Evolutionary conservation across 2,329 filamentous ascomycete species (phyloP).

Genomic region (Nigrospora oryzae): DNA sequence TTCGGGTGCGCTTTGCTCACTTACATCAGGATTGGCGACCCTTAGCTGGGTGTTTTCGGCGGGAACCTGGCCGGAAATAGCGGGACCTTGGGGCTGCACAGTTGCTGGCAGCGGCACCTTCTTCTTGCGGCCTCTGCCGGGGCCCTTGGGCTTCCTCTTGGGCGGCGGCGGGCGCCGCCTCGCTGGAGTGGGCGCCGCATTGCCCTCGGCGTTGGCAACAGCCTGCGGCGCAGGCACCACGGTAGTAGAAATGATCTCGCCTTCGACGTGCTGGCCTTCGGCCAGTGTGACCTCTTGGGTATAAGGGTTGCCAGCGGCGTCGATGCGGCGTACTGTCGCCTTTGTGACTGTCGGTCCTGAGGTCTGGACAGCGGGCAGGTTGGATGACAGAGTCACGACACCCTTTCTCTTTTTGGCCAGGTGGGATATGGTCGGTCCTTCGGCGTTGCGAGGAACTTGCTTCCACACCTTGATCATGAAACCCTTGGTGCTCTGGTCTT

Average conservation of each 20-base stretch:
- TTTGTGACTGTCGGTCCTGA: constrained; percentile 57
- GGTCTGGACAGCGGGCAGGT: constrained; percentile 34
- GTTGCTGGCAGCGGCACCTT: constrained; percentile 38
- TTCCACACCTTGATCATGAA: constrained; percentile 54
- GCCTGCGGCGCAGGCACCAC: constrained; percentile 43
- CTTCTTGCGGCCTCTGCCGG: constrained; percentile 73
- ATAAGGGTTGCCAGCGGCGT: constrained; percentile 72
- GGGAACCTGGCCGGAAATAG: constrained; percentile 27
- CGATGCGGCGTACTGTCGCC: constrained; percentile 70
- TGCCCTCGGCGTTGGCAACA: constrained; percentile 49
- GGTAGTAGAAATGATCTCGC: constrained; percentile 64
- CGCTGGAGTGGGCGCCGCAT: constrained; percentile 31
- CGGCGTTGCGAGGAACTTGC: constrained; percentile 50
- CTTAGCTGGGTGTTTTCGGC: constrained; percentile 29
- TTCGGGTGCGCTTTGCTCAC: constrained; percentile 6
- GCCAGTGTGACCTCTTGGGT: constrained; percentile 77
- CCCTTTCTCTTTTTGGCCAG: constrained; percentile 55
- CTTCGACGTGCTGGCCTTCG: constrained; percentile 72
- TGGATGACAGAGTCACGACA: constrained; percentile 47
- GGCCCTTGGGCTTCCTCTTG: constrained; percentile 73
- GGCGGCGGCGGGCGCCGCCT: constrained; percentile 64
- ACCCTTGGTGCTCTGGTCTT: constrained; percentile 45
- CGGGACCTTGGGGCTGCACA: constrained; percentile 22
- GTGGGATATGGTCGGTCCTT: constrained; percentile 41
- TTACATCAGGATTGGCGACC: constrained; percentile 28